Base-by-base conservation (phyloP, 805 yeast genomes). In the Candida ipomoeae region DNA sequence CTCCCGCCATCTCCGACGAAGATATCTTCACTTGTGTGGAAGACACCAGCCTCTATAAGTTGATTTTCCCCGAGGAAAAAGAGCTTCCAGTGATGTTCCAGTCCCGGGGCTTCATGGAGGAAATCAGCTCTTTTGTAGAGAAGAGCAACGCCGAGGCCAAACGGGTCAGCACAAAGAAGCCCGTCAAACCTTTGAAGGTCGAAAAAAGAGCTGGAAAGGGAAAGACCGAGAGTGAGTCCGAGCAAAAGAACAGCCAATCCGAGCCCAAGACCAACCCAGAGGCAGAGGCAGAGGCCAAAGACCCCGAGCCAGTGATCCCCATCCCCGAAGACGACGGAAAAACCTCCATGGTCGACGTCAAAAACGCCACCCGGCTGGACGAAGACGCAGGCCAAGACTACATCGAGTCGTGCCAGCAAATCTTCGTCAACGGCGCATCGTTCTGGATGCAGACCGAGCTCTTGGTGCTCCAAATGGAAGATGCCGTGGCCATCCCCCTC, bases 401-500 rank as follows among this genome's bases (percentile, higher is more conserved):
- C 15, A 35, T 40, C 10, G 52, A 49, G 33, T 21, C 23, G 18
- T 49, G 52, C 37, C 46, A 48, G 43, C 43, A 40, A 5, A 35
- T 31, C 10, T 44, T 49, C 13, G 44, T 37, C 33, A 26, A 35
- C 17, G 39, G 40, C 32, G 20, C 20, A 10, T 39, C 35, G 42
- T 29, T 32, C 15, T 49, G 52, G 52, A 46, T 41, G 47, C 48
- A 41, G 23, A 49, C 49, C 8, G 49, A 49, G 40, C 38, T 49
- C 18, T 34, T 49, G 15, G 47, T 49, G n/a, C 33, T 49, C 17
- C 26, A 41, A 35, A 31, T 49, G 37, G 45, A 37, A 15, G 40
- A 32, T 18, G 40, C 44, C 4, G 29, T 40, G 21, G 20, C 35
- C 4, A 18, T 7, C 3, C 46, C 49, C 1, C 8, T 26, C n/a